Conservation (phyloP, 2,329 filamentous ascomycete genomes). For the Purpureocillium lavendulum region DNA sequence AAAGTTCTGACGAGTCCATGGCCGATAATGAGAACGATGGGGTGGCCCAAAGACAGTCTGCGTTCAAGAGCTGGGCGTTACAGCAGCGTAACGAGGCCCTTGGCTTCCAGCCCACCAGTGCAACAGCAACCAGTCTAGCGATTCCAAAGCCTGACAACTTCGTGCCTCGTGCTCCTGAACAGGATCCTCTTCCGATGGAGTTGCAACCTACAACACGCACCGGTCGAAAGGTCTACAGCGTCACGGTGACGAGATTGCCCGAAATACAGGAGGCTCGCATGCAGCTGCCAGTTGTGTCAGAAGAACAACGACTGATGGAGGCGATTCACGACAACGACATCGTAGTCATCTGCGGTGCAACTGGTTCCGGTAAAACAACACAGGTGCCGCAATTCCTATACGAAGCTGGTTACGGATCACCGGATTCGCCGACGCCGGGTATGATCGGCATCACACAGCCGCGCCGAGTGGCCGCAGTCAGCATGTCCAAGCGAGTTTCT, state of each 20-base stretch:
- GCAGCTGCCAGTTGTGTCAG: constrained; percentile 80
- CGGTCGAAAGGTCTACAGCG: constrained; percentile 66
- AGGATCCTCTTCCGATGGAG: constrained; percentile 62
- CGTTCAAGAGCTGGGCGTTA: constrained; percentile 91
- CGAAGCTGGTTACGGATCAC: constrained; percentile 83
- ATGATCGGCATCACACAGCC: constrained; percentile 96
- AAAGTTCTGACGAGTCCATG: constrained; percentile 21
- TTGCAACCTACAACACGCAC: constrained; percentile 51
- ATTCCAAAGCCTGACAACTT: constrained; percentile 56
- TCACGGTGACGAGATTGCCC: constrained; percentile 59
- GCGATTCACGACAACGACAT: constrained; percentile 86
- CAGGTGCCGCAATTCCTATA: constrained; percentile 95
- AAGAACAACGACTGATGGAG: constrained; percentile 98
- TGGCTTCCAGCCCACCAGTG: constrained; percentile 48
- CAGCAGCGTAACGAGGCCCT: constrained; percentile 78
- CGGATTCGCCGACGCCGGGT: constrained; percentile 70
- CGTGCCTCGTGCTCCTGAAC: constrained; percentile 56
- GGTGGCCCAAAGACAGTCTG: constrained; percentile 39
- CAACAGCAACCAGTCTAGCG: constrained; percentile 31
- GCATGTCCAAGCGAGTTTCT: constrained; percentile 87
- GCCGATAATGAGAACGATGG: constrained; percentile 15
- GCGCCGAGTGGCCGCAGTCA: constrained; percentile 87
- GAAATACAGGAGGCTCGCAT: constrained; percentile 73
- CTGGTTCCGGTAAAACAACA: constrained; percentile 95
- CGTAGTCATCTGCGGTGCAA: constrained; percentile 88